phyloP scores from a whole-genome alignment of 768 basidiomycete genomes.

The Tulasnella sp. region DNA sequence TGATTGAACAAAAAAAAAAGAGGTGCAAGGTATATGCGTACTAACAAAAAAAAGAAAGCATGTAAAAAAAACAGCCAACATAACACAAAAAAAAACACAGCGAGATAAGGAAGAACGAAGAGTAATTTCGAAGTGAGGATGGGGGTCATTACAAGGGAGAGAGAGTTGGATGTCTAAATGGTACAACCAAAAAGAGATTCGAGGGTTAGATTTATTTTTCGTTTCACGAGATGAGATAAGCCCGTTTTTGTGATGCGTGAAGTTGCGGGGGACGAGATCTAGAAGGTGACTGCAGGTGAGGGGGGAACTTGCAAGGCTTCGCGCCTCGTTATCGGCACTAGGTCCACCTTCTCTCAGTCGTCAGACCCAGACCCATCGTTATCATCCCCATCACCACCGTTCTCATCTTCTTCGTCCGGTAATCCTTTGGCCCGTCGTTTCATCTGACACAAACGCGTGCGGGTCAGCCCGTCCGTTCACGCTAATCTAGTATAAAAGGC shows the following conservation, averaged over 20 bases:
- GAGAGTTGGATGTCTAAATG: background rate
- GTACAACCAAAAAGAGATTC: background rate
- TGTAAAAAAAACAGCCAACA: background rate
- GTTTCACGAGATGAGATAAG: too few species aligned
- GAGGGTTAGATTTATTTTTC: too few species aligned
- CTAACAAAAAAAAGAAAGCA: background rate
- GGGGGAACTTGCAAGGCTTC: background rate
- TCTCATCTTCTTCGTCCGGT: conserved; percentile 17
- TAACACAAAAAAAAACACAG: background rate
- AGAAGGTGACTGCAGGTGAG: background rate
- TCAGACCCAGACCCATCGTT: conserved; percentile 2
- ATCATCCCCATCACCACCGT: conserved; percentile 1
- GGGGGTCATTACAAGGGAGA: background rate
- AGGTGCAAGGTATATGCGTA: background rate
- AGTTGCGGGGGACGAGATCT: too few species aligned
- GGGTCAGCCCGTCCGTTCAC: background rate
- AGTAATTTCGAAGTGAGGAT: background rate
- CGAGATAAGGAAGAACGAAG: background rate
- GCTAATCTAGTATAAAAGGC: background rate
- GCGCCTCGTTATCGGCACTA: background rate
- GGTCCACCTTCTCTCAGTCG: background rate
- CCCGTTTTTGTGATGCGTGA: too few species aligned
- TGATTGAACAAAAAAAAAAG: background rate
- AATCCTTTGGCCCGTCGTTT: conserved; percentile 18
- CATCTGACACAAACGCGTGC: background rate